Evolutionary conservation across 2,329 filamentous ascomycete genomes (phyloP), one percentile per base, ranked within the genome.

Genomic region (Pestalotiopsis sp.): DNA sequence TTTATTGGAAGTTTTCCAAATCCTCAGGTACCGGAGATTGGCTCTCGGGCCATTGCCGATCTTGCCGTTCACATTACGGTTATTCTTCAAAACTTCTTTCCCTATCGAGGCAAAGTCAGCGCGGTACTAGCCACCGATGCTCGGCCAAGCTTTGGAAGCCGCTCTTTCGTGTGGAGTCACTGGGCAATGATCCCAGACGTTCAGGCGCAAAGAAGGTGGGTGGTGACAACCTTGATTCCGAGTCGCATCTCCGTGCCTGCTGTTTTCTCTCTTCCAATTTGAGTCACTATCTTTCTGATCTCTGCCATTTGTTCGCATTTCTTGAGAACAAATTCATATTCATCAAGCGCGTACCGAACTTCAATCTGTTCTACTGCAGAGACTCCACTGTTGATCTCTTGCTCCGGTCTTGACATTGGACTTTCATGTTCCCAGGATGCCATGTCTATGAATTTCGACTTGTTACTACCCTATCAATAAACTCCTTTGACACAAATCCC

Each of bases 91-190:
- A 64, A 49, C 25, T 27, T 52, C 61, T 55, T 55, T 65, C 45
- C 63, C 39, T 58, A 65, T 58, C 63, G 23, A 65, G 63, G 63
- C 61, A 65, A 65, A 57, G 63, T 58, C 63, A 27, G 27, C 63
- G 12, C 4, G 20, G 52, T 25, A 55, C 63, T 58, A 65, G n/a
- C 20, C 12, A 55, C 63, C 63, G 63, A 65, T 65, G 41, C 63
- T 65, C 63, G 63, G 63, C 63, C 63, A 65, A 65, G 63, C 25
- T n/a, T 25, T 49, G 14, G 31, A 36, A 14, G 27, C 36, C 31
- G 20, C 36, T 57, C 17, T 65, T 27, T 55, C 39, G 9, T 65
- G 63, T 65, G 63, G 63, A 65, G 63, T 49, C 20, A 31, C 49
- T 45, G 49, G 63, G 49, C 23, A 65, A 23, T 23, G n/a, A 55